Evolutionary conservation across 2,329 filamentous ascomycete species (phyloP).

Genomic region (Monosporascus ibericus): DNA sequence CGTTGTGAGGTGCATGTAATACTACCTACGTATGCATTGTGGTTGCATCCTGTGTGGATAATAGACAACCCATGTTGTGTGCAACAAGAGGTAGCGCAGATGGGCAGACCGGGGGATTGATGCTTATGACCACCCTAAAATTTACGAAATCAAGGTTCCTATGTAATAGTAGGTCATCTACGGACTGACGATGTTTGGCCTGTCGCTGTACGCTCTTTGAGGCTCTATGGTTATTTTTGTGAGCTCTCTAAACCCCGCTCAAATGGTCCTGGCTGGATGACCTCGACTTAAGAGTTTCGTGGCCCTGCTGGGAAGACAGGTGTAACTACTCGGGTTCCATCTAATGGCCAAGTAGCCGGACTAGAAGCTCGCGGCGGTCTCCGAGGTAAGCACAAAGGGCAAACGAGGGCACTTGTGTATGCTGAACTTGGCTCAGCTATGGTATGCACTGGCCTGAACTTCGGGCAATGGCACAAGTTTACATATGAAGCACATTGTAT

Average conservation of each 20-base stretch:
- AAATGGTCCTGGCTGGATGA: neutral
- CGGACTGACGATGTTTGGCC: neutral
- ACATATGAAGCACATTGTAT: constrained; percentile 5
- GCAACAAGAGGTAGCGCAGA: too few relatives aligned
- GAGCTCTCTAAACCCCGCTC: neutral
- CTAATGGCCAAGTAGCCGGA: constrained; percentile 15
- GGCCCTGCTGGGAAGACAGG: constrained; percentile 1
- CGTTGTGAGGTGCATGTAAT: too few relatives aligned
- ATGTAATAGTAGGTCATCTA: neutral
- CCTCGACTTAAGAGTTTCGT: neutral
- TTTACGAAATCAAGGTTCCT: too few relatives aligned
- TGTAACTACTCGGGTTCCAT: constrained; percentile 12
- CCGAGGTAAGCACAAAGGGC: constrained; percentile 6
- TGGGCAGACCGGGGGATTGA: too few relatives aligned
- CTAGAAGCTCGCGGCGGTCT: constrained; percentile 11
- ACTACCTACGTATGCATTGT: too few relatives aligned
- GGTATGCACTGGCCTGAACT: too few relatives aligned
- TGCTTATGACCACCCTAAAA: too few relatives aligned
- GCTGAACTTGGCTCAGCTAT: neutral
- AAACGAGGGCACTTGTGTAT: neutral
- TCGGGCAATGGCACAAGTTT: too few relatives aligned
- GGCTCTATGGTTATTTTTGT: neutral
- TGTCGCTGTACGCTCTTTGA: neutral
- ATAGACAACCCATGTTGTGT: too few relatives aligned
- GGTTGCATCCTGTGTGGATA: too few relatives aligned